Base-by-base conservation (phyloP, 441 rosid genomes). In the Corymbia calophylla region DNA sequence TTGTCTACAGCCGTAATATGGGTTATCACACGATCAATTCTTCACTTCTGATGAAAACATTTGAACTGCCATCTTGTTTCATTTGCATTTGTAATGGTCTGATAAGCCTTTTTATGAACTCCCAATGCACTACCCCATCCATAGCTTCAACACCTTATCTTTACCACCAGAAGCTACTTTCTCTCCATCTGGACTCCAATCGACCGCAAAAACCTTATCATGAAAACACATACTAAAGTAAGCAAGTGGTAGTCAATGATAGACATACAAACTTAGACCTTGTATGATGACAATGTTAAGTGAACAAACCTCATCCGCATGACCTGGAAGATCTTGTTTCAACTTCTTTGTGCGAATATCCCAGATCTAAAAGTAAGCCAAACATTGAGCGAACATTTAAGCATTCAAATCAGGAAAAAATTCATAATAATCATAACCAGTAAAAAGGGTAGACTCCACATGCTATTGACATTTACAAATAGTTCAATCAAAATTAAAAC, bases 141-240 rank as follows among this genome's bases (percentile, higher is more conserved):
- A 98, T 80, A 98, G 93, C 93, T 98, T 97, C 95, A 97, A 90
- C 32, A 96, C 98, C 94, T 92, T 94, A 87, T 98, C 99, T 91
- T 95, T 97, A 70, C 99, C 99, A 77, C 99, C 99, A 21, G 99
- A 98, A 51, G 96, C 99, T 53, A 98, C 99, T 94, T 98, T 97
- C 96, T 98, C 98, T 17, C 98, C 99, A 89, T 97, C 98, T 16
- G 99, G 99, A 93, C 99, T 98, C 99, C 99, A 98, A 90, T 98
- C 99, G 91, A 98, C 99, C 8, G 99, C 97, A 88, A 90, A 98
- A 88, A 97, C 99, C 98, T 98, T 86, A 29, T 31, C 29, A 87
- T 35, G 62, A 77, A 17, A 87, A 44, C 44, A 81, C 54, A 17
- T 15, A 73, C 77, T 47, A 70, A 86, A n/a, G 81, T 51, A 89